phyloP scores from a whole-genome alignment of 768 basidiomycete species.

The Lenzites betulinus region DNA sequence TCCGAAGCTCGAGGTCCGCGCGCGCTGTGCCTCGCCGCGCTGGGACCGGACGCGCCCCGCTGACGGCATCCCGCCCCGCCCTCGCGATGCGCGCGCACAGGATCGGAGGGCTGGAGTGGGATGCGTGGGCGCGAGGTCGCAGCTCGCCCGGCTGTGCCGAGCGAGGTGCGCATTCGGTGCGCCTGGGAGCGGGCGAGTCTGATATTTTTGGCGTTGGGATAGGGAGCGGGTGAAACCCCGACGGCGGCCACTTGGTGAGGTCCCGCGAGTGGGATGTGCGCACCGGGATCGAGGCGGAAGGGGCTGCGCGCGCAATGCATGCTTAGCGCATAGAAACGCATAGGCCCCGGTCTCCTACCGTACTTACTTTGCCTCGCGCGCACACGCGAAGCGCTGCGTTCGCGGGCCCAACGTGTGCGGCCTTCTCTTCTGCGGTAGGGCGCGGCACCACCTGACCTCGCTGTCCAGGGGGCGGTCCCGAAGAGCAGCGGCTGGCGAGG shows the following conservation, averaged over 20 bases:
- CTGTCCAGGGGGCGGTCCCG: too few relatives aligned
- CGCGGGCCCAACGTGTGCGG: neutral
- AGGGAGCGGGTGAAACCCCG: too few relatives aligned
- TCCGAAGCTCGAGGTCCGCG: neutral
- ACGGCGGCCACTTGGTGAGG: too few relatives aligned
- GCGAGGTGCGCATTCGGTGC: too few relatives aligned
- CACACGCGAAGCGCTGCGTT: neutral
- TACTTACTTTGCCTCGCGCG: neutral
- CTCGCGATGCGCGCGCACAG: neutral
- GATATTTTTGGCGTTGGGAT: too few relatives aligned
- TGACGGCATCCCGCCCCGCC: neutral
- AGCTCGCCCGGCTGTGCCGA: too few relatives aligned
- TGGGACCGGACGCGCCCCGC: slow-evolving; percentile 6
- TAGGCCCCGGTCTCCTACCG: neutral
- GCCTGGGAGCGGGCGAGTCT: too few relatives aligned
- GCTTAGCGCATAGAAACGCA: neutral
- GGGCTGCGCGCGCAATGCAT: neutral
- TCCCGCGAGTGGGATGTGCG: too few relatives aligned
- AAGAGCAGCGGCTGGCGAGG: too few relatives aligned
- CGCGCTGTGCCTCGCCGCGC: slow-evolving; percentile 9
- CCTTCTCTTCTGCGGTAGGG: neutral
- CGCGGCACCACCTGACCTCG: too few relatives aligned
- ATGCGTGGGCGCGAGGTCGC: neutral
- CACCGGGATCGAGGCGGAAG: neutral
- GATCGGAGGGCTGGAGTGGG: neutral